Base-by-base conservation (phyloP, 2,329 filamentous ascomycete species). In the Verticillium klebahnii region DNA sequence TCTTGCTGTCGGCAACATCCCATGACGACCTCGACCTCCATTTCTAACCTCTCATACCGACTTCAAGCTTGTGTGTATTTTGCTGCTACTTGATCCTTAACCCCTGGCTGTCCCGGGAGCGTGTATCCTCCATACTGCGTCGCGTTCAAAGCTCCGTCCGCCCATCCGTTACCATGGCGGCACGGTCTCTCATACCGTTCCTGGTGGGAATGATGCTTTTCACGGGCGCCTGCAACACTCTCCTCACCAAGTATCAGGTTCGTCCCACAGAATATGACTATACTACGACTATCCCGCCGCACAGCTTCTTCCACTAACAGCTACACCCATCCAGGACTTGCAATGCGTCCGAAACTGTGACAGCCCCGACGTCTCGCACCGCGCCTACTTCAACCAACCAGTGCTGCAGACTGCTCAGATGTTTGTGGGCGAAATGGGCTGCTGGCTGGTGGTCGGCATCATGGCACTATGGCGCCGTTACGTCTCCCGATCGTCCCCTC, bases 371-470 rank as follows among this genome's bases (percentile, higher is more conserved):
- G 85, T 86, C 11, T 83, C 82, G 63, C 85, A 89, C 67, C 89
- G 86, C 60, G 80, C 85, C 65, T 84, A 85, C 69, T 98, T 99
- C 77, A 92, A 97, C 75, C 94, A 98, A 74, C 95, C 95, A 19
- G 93, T 99, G 59, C 87, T 98, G 60, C 95, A 99, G 75, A 98
- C 95, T 66, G 87, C 92, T 1, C 95, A 98, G 75, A 99, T 99
- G 95, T 99, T 99, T 74, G 84, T 97, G 65, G 95, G 95, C 61
- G 95, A 99, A 75, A 90, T 92, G 84, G 94, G 93, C 65, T 96
- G 93, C 80, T 99, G 94, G 93, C 83, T 98, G 15, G 92, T 99
- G 60, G 85, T 98, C 54, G 87, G 89, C 25, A 70, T 84, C 58
- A 88, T 90, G 72, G 81, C 85, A 25, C 77, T 94, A 2, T 91